A percentile compares a stretch with the other conserved stretches of the same genome.
Conservation (phyloP, 164 flowering plant species). For the Paratinospora sagittata region DNA sequence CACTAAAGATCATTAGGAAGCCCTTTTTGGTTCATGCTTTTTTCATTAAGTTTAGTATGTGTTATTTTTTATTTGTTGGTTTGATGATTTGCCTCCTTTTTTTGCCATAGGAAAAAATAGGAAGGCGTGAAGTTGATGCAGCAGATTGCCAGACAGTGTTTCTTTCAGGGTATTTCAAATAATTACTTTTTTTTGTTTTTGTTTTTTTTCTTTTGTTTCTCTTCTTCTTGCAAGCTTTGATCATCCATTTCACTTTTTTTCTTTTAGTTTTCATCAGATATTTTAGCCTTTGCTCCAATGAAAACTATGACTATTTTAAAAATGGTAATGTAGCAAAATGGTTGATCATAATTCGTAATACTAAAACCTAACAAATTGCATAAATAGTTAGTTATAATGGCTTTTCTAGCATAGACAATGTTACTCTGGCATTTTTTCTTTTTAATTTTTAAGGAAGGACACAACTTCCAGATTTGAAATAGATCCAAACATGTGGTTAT, state of each 20-base stretch:
- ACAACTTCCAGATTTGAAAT: neutral
- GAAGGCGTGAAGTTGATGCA: conserved; percentile 71
- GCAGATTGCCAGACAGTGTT: conserved; percentile 72
- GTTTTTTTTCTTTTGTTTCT: neutral
- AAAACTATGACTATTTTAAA: neutral
- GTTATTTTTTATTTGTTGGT: neutral
- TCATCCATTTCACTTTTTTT: neutral
- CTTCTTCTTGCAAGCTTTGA: neutral
- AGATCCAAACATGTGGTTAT: neutral
- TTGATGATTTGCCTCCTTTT: neutral
- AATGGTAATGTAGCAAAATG: neutral
- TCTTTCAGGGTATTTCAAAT: conserved; percentile 65
- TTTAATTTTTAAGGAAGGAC: neutral
- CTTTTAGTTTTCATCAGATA: neutral
- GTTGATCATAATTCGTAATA: neutral
- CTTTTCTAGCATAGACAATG: neutral
- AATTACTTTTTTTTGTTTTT: neutral
- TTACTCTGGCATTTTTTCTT: no score
- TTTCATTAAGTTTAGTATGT: neutral
- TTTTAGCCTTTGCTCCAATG: neutral
- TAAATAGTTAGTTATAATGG: neutral
- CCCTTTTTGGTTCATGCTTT: neutral
- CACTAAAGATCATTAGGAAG: neutral
- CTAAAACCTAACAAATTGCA: neutral
- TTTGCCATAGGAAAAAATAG: conserved; percentile 49